Evolutionary conservation across 2,329 filamentous ascomycete species (phyloP), one percentile per base, ranked within the genome.

Genomic region (Septoria petroselini): DNA sequence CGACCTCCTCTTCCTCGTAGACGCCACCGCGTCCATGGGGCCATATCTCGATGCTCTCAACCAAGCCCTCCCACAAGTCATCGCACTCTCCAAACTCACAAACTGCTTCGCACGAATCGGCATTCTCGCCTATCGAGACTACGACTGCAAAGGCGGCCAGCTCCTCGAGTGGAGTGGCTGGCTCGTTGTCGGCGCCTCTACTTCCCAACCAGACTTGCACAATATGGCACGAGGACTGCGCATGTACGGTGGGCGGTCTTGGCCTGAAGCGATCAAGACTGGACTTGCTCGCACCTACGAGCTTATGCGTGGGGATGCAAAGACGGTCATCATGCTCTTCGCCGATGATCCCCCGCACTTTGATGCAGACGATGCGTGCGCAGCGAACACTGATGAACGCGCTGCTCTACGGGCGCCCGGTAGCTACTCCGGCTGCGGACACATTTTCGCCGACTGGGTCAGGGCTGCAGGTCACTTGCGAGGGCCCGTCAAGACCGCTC

Each of bases 1-100:
- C 23, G 53, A 55, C 29, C 49, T 52, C 15, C 53, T 55, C 15
- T 52, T 52, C 17, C 45, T 52, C n/a, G 53, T 52, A 17, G 53
- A 55, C 35, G 53, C 49, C 12, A 55, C 53, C 4, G 40, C 44
- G 17, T 55, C 53, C 12, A 55, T 55, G 53, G 31, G 34, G 2
- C 17, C 27, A 14, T 52, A 49, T 27, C 49, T 55, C 29, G 7
- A 14, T 23, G 37, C 44, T 3, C 29, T 55, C 15, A 52, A 49
- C 17, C 49, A 41, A 42, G 51, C 53, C 4, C 45, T 55, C 6
- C 53, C 53, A 12, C 44, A 55, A 18, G 47, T 55, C 18, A 55
- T 55, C 19, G 48, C 53, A 8, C 48, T 55, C 18, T 52, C 53
- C 2, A 41, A 50, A 7, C 37, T 55, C 9, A 55, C 53, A 1